Percentiles rank a stretch among this genome's conserved stretches.
These are phyloP conservation scores for Ophiorrhiza pumila DNA, from an alignment of 257 asterid genomes.

Conservation along the genomic window DNA sequence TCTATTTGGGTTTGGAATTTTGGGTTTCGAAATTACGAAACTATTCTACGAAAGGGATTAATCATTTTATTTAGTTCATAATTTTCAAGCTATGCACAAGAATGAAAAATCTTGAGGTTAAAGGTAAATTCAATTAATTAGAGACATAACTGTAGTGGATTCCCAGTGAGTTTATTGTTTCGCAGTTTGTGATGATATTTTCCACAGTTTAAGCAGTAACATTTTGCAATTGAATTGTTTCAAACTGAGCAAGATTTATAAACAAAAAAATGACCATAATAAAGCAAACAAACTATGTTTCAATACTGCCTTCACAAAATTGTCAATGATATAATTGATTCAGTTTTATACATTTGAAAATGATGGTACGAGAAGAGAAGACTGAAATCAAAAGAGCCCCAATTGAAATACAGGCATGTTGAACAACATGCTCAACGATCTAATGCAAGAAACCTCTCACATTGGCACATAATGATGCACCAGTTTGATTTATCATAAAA, in stretches of 20 bases:
- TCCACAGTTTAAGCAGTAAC: background rate
- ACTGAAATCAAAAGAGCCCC: background rate
- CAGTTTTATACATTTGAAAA: conserved; percentile 1
- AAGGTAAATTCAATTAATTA: too few species aligned
- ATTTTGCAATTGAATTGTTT: background rate
- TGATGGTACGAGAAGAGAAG: background rate
- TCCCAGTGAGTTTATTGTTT: too few species aligned
- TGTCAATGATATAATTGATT: background rate
- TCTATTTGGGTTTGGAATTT: background rate
- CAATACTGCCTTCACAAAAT: background rate
- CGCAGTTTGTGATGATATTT: too few species aligned
- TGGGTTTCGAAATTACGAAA: too few species aligned
- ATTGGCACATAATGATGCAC: conserved; percentile 61
- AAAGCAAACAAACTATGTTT: background rate
- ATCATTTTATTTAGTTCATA: too few species aligned
- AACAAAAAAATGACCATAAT: background rate
- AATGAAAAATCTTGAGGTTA: too few species aligned
- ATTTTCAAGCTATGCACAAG: too few species aligned
- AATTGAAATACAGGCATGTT: background rate
- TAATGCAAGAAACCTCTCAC: background rate
- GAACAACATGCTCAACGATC: background rate
- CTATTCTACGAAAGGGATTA: too few species aligned
- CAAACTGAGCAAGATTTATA: background rate
- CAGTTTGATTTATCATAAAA: conserved; percentile 93
- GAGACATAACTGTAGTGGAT: too few species aligned